Evolutionary conservation across 106 monocot species (phyloP), one percentile per base, ranked within the genome.

Genomic region (Phalaenopsis equestris): DNA sequence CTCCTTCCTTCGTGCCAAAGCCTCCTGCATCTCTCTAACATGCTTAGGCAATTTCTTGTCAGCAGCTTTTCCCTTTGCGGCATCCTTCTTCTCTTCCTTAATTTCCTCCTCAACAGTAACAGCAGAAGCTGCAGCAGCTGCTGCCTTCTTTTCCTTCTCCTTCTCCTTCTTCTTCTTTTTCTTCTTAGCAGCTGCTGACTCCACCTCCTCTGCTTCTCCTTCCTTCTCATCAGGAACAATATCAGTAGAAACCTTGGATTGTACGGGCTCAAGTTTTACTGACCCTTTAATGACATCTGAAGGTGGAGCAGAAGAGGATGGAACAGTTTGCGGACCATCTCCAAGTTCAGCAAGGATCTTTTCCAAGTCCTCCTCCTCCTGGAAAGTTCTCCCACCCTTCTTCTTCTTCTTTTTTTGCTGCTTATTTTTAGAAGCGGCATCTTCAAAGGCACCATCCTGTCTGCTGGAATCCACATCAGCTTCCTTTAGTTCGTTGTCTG

Each of bases 1-100:
- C 80, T 96, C 96, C 82, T 89, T 90, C 81, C 87, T 82, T 80
- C 83, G 92, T 14, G 96, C 93, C 75, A 96, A 61, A 18, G 88
- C 90, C 84, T 96, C 93, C 85, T 96, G 96, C 94, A 96, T 94
- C 85, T 94, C 92, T 80, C 91, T 87, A 30, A 96, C 90, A 82
- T 92, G 91, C 75, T 96, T 94, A 0, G 93, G 90, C 39, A 91
- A 38, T 83, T 93, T 94, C 79, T 99, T 99, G 55, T 87, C 86
- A 7, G 79, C 48, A 74, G 30, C 81, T 74, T 98, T 94, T 11
- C 83, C 86, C 78, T 89, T 89, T 21, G 52, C 37, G 14, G 75
- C 85, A 43, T 89, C 89, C 55, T 86, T 84, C 81, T 92, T 88
- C 80, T 90, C 86, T 17, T 85, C 86, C 75, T 88, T 81, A 39